Percentiles rank a stretch among this genome's conserved stretches.
Conservation (phyloP, 306 rosid genomes). For the Acacia acuminata region DNA sequence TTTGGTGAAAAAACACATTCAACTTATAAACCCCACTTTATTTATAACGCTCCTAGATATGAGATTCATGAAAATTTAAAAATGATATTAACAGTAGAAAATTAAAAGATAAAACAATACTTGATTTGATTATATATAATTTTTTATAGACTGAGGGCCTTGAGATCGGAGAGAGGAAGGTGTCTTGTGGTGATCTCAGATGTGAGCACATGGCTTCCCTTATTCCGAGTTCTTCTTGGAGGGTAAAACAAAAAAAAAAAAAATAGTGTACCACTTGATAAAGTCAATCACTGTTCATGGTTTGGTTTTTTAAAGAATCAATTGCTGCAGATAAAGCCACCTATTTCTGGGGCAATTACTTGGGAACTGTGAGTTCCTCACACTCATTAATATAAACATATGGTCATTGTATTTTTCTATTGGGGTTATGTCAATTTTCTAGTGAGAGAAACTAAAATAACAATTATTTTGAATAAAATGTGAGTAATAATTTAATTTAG, state of each 20-base stretch:
- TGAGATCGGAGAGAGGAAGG: constrained; percentile 25
- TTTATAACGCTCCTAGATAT: too few species aligned
- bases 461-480: background rate
- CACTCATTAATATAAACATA: background rate
- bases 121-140: background rate
- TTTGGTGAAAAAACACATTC: too few species aligned
- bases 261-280: background rate
- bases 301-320: constrained; percentile 58
- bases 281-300: background rate
- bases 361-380: background rate
- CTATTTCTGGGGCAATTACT: constrained; percentile 15
- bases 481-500: background rate
- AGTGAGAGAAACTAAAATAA: background rate
- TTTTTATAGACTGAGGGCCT: background rate
- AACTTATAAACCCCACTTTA: too few species aligned
- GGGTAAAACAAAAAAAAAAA: constrained; percentile 20
- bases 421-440: too few species aligned
- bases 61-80: too few species aligned
- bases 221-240: constrained; percentile 46
- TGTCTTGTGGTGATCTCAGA: constrained; percentile 83
- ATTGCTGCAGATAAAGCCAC: constrained; percentile 33
- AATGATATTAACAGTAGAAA: background rate
- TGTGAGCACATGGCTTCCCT: constrained; percentile 80
- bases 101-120: background rate
- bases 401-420: too few species aligned